These are phyloP conservation scores for Russula earlei DNA, from an alignment of 768 basidiomycete species.

Conservation along the genomic window DNA sequence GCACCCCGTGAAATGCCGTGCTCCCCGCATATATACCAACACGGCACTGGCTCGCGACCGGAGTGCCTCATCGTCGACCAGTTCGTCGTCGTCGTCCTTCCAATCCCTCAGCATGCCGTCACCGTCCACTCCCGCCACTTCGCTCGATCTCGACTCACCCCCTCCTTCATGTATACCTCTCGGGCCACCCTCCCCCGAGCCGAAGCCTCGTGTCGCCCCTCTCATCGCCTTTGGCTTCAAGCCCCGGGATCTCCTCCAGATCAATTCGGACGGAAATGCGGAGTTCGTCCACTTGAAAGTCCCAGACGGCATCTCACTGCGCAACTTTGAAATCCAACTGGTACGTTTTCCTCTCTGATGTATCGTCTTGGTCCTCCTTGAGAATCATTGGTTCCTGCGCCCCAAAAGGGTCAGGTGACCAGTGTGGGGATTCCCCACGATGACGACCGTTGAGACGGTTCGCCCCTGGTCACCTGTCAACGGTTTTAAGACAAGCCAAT, in stretches of 20 bases:
- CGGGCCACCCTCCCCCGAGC: slow-evolving; percentile 13
- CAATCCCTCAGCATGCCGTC: slow-evolving; percentile 11
- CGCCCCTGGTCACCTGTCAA: background rate
- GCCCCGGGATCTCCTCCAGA: slow-evolving; percentile 30
- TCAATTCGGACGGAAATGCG: slow-evolving; percentile 35
- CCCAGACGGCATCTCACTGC: slow-evolving; percentile 72
- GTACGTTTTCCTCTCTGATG: slow-evolving; percentile 37
- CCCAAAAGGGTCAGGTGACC: slow-evolving; percentile 9
- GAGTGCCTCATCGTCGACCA: slow-evolving; percentile 25
- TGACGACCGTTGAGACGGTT: background rate
- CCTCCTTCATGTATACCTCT: slow-evolving; percentile 17
- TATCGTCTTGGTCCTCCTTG: background rate
- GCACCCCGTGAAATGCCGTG: slow-evolving; percentile 35
- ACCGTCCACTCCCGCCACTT: slow-evolving; percentile 16
- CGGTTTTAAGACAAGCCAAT: background rate
- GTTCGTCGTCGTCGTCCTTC: slow-evolving; percentile 26
- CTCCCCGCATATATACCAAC: slow-evolving; percentile 20
- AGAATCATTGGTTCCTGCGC: no score
- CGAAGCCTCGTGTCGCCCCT: slow-evolving; percentile 9
- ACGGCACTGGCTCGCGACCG: slow-evolving; percentile 24
- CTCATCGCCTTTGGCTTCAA: slow-evolving; percentile 27
- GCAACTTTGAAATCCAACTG: slow-evolving; percentile 86
- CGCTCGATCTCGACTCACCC: slow-evolving; percentile 22
- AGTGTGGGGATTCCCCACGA: background rate
- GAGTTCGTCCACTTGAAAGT: slow-evolving; percentile 64